Base-by-base conservation (phyloP, 768 basidiomycete genomes). In the Naematelia aurantialba region DNA sequence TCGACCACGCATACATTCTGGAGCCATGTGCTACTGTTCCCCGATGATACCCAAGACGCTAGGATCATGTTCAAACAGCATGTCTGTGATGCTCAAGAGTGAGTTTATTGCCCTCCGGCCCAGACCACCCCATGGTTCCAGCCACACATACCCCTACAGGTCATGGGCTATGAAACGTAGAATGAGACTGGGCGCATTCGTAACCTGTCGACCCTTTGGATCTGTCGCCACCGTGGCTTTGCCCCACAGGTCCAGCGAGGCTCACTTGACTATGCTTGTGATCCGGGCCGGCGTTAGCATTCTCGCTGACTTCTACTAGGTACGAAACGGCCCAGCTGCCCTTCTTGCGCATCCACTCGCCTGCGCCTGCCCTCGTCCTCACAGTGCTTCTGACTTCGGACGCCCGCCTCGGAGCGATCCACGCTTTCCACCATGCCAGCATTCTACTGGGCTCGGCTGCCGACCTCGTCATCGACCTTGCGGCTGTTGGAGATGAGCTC, bases 51-150 rank as follows among this genome's bases (percentile, higher is more conserved):
- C 14, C 55, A 62, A 26, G 67, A 69, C 5, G 61, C 72, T 0
- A 47, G 65, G n/a, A 73, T 73, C 63, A 73, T 70, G 72, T 74
- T 72, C 68, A 74, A 70, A 63, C 55, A 69, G 52, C 70, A 72
- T 58, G 61, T 74, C 8, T 74, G 73, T 46, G 68, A 68, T 53
- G 56, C 65, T 31, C 24, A 52, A 11, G 75, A 76, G 75, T 76
- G 52, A 69, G 75, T 72, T 25, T 22, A 17, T 60, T 22, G 5
- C 44, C 5, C 46, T 58, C 46, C 47, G 5, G n/a, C 52, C 19
- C 21, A n/a, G n/a, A n/a, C n/a, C n/a, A n/a, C n/a, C n/a, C n/a
- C n/a, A n/a, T n/a, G 47, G 22, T 22, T 22, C 11, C 11, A 49
- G 42, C 42, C n/a, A 12, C 42, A 12, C 34, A 39, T 39, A 39